Evolutionary conservation across 2,329 filamentous ascomycete species (phyloP), one percentile per base, ranked within the genome.

Genomic region (Phaeomoniella chlamydospora): DNA sequence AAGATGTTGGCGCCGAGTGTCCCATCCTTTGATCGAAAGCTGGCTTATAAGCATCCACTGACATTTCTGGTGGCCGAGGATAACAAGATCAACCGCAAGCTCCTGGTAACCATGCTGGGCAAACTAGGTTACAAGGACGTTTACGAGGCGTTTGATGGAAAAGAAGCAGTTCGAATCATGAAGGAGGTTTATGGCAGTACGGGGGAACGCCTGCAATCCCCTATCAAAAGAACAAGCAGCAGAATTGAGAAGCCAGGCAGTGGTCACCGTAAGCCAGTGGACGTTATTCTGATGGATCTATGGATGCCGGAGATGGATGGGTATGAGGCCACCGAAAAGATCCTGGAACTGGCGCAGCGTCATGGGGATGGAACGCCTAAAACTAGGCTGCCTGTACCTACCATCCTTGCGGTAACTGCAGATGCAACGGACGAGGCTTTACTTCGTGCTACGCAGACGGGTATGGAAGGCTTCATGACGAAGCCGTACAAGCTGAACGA

Each of bases 221-320:
- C 22, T n/a, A n/a, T 26, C 31, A 32, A 31, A 9, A 26, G 35
- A 12, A 17, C 16, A n/a, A 29, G 22, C 6, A 29, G 35, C 35
- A 32, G 15, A 15, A 15, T 15, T 14, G 19, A 12, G 9, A 17
- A 15, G 18, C 15, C 26, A 4, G 17, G 19, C n/a, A 31, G 13
- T 13, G 19, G 18, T 5, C 13, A 15, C 30, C 41, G 50, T 9
- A 60, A 58, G 38, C 53, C 55, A 2, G 70, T 81, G 38, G 70
- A 80, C 46, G 66, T 79, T 2, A 65, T 83, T 15, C 57, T 82
- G 31, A 83, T 83, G 78, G 78, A 83, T 53, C 65, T 83, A 6
- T 83, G 78, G 78, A 83, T 83, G 76, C 78, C 78, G 1, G 63
- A 74, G 43, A 75, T 82, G 64, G 77, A 82, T 48, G 78, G 78